A percentile compares a stretch with the other conserved stretches of the same genome.
These are phyloP conservation scores for Mortierella sp. DNA, from an alignment of 371 early-diverging fungal species.

Conservation along the genomic window DNA sequence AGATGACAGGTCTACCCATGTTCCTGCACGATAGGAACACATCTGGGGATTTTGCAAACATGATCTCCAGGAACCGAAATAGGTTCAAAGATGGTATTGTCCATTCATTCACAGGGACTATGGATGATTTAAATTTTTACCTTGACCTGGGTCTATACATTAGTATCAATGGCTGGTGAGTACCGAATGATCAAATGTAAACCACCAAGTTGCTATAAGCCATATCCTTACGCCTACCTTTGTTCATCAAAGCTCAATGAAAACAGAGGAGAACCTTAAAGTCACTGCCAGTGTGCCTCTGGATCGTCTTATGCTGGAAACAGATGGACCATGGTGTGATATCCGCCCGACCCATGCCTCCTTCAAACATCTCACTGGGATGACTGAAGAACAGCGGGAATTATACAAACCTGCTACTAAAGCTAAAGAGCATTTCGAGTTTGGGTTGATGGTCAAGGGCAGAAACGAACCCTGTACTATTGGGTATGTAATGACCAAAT, in stretches of 20 bases:
- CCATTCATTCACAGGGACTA: conserved; percentile 92
- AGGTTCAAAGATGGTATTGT: conserved; percentile 87
- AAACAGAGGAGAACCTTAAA: conserved; percentile 87
- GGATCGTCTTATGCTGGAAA: conserved; percentile 94
- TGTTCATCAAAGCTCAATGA: conserved; percentile 76
- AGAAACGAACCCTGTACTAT: conserved; percentile 90
- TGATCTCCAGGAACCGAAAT: conserved; percentile 74
- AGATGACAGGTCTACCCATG: conserved; percentile 81
- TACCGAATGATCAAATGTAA: background rate
- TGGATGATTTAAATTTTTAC: conserved; percentile 81
- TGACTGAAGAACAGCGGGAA: conserved; percentile 49
- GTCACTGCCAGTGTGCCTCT: conserved; percentile 87
- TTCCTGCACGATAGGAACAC: conserved; percentile 93
- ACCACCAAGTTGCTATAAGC: too few species aligned
- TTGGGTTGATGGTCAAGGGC: conserved; percentile 80
- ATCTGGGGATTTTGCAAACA: conserved; percentile 55
- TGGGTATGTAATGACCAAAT: conserved; percentile 58
- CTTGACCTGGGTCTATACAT: conserved; percentile 89
- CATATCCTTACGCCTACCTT: background rate
- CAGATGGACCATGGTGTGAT: conserved; percentile 97
- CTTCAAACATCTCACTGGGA: conserved; percentile 64
- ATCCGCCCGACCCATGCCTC: conserved; percentile 93
- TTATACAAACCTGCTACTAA: conserved; percentile 58
- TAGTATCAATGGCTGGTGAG: conserved; percentile 95
- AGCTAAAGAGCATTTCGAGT: conserved; percentile 82